Base-by-base conservation (phyloP, 345 rosid genomes). In the Dipteronia sinensis region DNA sequence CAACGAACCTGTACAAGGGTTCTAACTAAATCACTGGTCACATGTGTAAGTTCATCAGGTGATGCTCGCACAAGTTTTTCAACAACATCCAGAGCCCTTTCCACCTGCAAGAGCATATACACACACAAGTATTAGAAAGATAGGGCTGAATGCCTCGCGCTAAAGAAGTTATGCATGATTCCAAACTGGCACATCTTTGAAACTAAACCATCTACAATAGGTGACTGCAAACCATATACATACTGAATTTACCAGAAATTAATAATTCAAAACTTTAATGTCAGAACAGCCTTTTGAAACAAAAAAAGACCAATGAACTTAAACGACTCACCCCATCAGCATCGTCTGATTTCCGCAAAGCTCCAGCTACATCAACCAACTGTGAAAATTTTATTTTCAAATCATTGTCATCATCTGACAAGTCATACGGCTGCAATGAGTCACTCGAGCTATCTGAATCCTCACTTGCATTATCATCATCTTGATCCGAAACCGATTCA, bases 21-120 rank as follows among this genome's bases (percentile, higher is more conserved):
- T 82, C 95, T 91, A 74, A 81, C 83, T 81, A 95, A 94, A 77
- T 95, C 97, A 71, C 93, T 83, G 51, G 97, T 94, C 77, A 94
- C 47, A 69, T 89, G 93, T 29, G 82, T 86, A 73, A 95, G 91
- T 81, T 95, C 99, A 85, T 92, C 98, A 53, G 99, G 97, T 62
- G 98, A 88, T 82, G 97, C 96, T 81, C 97, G 91, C 70, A 95
- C 91, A 86, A 95, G 98, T 77, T 89, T 92, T 86, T 95, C 99
- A 69, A 89, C 92, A 74, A 83, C 94, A 83, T 84, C 88, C 78
- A 95, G 88, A 72, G 98, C 99, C 83, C 85, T 90, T 83, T 96
- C 98, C 81, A 91, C 90, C 99, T 95, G 93, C 70, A 82, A 79
- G 9, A 69, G 49, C 56, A 61, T 68, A 65, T 13, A 51, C 49